Evolutionary conservation across 2,329 filamentous ascomycete genomes (phyloP).

Genomic region (Colletotrichum sp.): DNA sequence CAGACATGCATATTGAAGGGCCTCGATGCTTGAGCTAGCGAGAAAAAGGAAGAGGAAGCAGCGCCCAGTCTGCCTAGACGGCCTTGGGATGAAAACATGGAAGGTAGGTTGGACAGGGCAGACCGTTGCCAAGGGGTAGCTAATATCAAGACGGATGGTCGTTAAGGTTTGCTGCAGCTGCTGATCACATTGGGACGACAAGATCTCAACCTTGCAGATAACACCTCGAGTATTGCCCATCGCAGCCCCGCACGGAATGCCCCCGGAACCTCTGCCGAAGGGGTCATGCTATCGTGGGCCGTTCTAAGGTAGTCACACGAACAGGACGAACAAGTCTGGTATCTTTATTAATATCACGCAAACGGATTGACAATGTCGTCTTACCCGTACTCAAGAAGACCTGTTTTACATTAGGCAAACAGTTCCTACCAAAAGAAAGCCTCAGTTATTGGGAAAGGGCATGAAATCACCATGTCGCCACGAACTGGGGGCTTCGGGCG

Average conservation of each 20-base stretch:
- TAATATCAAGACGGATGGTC: background rate
- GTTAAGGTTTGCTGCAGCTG: background rate
- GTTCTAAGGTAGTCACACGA: background rate
- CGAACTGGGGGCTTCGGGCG: background rate
- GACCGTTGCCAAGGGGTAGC: background rate
- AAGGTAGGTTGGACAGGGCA: background rate
- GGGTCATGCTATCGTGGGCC: background rate
- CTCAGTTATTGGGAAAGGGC: no score
- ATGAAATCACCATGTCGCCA: background rate
- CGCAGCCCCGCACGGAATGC: background rate
- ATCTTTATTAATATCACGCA: background rate
- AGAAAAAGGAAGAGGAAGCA: conserved; percentile 1
- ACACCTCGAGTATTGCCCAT: background rate
- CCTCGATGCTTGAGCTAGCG: background rate
- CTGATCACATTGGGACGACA: background rate
- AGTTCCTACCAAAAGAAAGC: background rate
- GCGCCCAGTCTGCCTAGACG: background rate
- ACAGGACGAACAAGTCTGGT: background rate
- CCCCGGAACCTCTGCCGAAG: background rate
- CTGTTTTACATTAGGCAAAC: background rate
- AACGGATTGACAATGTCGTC: background rate
- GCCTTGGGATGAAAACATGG: background rate
- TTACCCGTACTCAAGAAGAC: background rate
- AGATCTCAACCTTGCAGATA: background rate
- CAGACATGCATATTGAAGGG: background rate